These are phyloP conservation scores for Platanus orientalis DNA, from an alignment of 164 flowering plant genomes.

Conservation along the genomic window DNA sequence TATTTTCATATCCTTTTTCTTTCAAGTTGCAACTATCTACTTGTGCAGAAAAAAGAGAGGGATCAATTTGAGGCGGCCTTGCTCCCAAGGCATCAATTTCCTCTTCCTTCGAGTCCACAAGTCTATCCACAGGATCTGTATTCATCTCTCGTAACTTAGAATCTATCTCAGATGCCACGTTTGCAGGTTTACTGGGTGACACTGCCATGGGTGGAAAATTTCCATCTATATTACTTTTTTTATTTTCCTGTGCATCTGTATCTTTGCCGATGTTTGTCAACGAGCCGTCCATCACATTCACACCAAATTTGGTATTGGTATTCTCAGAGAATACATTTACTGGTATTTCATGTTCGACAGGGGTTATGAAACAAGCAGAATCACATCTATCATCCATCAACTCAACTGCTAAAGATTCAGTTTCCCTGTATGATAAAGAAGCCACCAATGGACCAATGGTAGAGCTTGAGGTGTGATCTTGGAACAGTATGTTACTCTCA, in stretches of 20 bases:
- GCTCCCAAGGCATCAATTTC: background rate
- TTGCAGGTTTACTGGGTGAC: constrained; percentile 8
- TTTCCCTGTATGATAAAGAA: constrained; percentile 1
- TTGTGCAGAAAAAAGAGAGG: constrained; percentile 2
- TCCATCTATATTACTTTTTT: constrained; percentile 7
- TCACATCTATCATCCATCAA: background rate
- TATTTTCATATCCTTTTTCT: constrained; percentile 13
- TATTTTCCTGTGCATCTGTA: constrained; percentile 10
- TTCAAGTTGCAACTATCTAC: constrained; percentile 10
- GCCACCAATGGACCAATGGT: background rate
- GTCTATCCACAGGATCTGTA: constrained; percentile 3
- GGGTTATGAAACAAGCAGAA: background rate
- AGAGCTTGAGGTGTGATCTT: constrained; percentile 10
- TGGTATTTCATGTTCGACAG: constrained; percentile 6
- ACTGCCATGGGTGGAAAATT: background rate
- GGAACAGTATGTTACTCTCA: background rate
- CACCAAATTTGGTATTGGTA: constrained; percentile 1
- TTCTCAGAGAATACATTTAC: constrained; percentile 9
- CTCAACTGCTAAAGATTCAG: constrained; percentile 10
- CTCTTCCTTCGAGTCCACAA: constrained; percentile 1
- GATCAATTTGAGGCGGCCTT: constrained; percentile 8
- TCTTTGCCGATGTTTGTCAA: constrained; percentile 6
- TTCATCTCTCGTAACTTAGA: background rate
- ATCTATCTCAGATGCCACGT: constrained; percentile 11
- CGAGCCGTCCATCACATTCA: constrained; percentile 4